Evolutionary conservation across 768 basidiomycete species (phyloP).

Genomic region (Leccinum olivaceopallidum): DNA sequence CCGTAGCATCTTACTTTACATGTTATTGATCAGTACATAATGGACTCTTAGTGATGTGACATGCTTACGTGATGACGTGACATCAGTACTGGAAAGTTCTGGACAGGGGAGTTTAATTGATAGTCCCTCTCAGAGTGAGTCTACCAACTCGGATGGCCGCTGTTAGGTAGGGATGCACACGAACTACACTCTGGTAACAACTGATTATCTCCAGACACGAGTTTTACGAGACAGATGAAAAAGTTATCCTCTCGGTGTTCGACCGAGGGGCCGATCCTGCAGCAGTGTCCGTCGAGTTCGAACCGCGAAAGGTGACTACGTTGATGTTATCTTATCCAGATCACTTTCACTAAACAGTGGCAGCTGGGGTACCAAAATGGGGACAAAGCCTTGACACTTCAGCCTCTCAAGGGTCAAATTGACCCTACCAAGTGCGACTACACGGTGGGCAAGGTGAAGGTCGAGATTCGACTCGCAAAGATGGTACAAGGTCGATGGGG

Average conservation of each 20-base stretch:
- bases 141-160: constrained; percentile 24
- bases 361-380: constrained; percentile 54
- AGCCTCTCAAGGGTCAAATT: constrained; percentile 84
- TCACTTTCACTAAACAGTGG: constrained; percentile 4
- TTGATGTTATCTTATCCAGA: neutral
- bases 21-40: neutral
- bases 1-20: neutral
- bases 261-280: constrained; percentile 73
- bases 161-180: constrained; percentile 24
- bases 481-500: constrained; percentile 71
- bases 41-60: neutral
- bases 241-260: constrained; percentile 71
- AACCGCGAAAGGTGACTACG: constrained; percentile 56
- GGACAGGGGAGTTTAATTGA: constrained; percentile 9
- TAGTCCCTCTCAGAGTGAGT: constrained; percentile 3
- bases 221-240: constrained; percentile 86
- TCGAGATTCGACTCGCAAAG: constrained; percentile 83
- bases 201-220: constrained; percentile 57
- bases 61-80: constrained; percentile 23
- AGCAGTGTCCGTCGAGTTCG: constrained; percentile 60
- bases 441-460: constrained; percentile 81
- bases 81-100: constrained; percentile 28
- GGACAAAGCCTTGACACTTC: constrained; percentile 67
- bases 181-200: neutral
- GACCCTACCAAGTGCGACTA: constrained; percentile 59